Percentiles rank a stretch among this genome's conserved stretches.
These are phyloP conservation scores for Sanghuangporus baumii DNA, from an alignment of 1,284 basidiomycete species.

Conservation along the genomic window DNA sequence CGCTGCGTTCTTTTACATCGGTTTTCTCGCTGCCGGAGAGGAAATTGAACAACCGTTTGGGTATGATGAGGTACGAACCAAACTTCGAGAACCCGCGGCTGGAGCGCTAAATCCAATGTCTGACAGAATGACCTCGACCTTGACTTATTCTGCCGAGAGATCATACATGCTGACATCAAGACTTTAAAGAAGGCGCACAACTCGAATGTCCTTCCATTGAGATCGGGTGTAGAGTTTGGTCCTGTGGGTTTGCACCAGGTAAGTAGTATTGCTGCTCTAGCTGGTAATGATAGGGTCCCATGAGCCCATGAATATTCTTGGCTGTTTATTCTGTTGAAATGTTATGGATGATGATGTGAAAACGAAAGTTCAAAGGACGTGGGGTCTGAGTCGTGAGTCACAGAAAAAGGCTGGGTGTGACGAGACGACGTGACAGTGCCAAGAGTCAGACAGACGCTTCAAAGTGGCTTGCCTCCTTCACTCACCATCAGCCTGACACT, in stretches of 20 bases:
- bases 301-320: too few species aligned
- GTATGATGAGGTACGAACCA: constrained; percentile 45
- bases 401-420: too few species aligned
- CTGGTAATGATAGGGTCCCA: not conserved
- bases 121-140: constrained; percentile 57
- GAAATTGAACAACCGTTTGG: constrained; percentile 69
- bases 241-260: not conserved
- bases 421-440: too few species aligned
- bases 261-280: not conserved
- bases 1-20: constrained; percentile 62
- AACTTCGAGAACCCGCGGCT: too few species aligned
- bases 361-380: too few species aligned
- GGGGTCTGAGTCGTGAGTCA: too few species aligned
- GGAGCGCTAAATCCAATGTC: too few species aligned
- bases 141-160: constrained; percentile 52
- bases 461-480: not conserved
- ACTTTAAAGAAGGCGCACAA: constrained; percentile 43
- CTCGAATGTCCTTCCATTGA: constrained; percentile 39
- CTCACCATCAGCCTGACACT: not conserved
- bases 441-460: not conserved
- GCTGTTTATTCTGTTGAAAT: too few species aligned
- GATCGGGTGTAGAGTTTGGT: not conserved
- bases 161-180: constrained; percentile 47
- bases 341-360: too few species aligned
- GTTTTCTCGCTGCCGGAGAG: constrained; percentile 59